phyloP scores from a whole-genome alignment of 2,329 filamentous ascomycete species.

The Cordyceps pruinosa region DNA sequence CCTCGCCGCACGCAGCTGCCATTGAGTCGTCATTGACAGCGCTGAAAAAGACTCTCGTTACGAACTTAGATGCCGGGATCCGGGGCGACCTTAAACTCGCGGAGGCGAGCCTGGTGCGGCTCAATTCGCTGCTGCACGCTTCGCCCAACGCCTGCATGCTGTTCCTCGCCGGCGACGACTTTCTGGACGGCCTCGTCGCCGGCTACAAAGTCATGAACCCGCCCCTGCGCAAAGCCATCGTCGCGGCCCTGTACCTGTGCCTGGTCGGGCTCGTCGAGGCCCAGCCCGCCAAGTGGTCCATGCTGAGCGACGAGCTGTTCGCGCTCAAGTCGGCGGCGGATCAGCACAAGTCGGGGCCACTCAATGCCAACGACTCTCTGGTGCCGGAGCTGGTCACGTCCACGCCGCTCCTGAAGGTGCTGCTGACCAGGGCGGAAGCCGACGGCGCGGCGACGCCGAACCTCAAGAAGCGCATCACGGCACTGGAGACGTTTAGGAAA shows the following conservation, averaged over 20 bases:
- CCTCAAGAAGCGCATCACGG: slow-evolving; percentile 52
- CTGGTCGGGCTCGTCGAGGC: slow-evolving; percentile 63
- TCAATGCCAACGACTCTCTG: slow-evolving; percentile 61
- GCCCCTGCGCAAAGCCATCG: slow-evolving; percentile 57
- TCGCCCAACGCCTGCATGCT: slow-evolving; percentile 52
- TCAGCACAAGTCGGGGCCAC: slow-evolving; percentile 48
- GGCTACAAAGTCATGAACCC: slow-evolving; percentile 60
- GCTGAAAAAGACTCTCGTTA: slow-evolving; percentile 56
- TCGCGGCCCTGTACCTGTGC: slow-evolving; percentile 69
- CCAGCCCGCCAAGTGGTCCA: slow-evolving; percentile 61
- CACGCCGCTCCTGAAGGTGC: slow-evolving; percentile 64
- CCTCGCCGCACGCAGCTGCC: slow-evolving; percentile 34
- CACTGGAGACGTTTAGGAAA: slow-evolving; percentile 54
- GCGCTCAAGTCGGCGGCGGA: slow-evolving; percentile 67
- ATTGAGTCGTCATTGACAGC: slow-evolving; percentile 51
- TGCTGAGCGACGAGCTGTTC: slow-evolving; percentile 78
- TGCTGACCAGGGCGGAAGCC: slow-evolving; percentile 47
- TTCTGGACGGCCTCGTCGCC: slow-evolving; percentile 66
- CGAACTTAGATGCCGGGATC: slow-evolving; percentile 54
- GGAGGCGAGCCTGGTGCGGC: slow-evolving; percentile 46
- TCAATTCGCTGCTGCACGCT: slow-evolving; percentile 58
- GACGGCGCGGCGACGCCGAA: slow-evolving; percentile 45
- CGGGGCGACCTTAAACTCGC: slow-evolving; percentile 47
- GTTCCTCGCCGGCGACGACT: slow-evolving; percentile 80
- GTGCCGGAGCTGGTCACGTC: slow-evolving; percentile 74